Evolutionary conservation across 768 basidiomycete genomes (phyloP).

Genomic region (Mycena amicta): DNA sequence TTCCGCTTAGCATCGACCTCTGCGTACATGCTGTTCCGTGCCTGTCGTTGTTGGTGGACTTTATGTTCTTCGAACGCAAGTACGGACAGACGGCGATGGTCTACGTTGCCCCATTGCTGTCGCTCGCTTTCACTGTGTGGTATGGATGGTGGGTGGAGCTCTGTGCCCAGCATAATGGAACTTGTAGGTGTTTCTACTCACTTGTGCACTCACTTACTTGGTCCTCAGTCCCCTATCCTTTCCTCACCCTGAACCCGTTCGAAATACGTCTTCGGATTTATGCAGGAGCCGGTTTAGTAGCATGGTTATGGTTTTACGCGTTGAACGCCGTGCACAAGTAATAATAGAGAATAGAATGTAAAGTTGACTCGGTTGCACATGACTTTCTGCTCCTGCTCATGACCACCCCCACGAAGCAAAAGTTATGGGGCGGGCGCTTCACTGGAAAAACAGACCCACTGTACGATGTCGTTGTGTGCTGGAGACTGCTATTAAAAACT

Average conservation of each 20-base stretch:
- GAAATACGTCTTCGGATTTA: conserved; percentile 62
- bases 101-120: conserved; percentile 33
- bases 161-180: conserved; percentile 60
- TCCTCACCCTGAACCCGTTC: conserved; percentile 65
- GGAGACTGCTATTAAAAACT: conserved; percentile 21
- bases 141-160: conserved; percentile 73
- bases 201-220: neutral
- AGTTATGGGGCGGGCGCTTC: conserved; percentile 88
- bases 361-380: no score
- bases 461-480: conserved; percentile 44
- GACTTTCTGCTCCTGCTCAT: no score
- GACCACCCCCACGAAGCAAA: conserved; percentile 58
- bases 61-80: conserved; percentile 63
- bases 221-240: conserved; percentile 77
- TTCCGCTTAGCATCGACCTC: conserved; percentile 62
- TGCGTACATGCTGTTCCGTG: conserved; percentile 69
- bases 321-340: conserved; percentile 59
- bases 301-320: conserved; percentile 54
- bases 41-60: conserved; percentile 61
- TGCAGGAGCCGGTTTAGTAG: conserved; percentile 48
- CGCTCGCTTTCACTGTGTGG: conserved; percentile 37
- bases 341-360: neutral
- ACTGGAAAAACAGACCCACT: conserved; percentile 88
- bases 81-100: conserved; percentile 40
- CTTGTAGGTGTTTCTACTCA: conserved; percentile 49